Base-by-base conservation (phyloP, 139 green algal species). In the Yamagishiella unicocca region DNA sequence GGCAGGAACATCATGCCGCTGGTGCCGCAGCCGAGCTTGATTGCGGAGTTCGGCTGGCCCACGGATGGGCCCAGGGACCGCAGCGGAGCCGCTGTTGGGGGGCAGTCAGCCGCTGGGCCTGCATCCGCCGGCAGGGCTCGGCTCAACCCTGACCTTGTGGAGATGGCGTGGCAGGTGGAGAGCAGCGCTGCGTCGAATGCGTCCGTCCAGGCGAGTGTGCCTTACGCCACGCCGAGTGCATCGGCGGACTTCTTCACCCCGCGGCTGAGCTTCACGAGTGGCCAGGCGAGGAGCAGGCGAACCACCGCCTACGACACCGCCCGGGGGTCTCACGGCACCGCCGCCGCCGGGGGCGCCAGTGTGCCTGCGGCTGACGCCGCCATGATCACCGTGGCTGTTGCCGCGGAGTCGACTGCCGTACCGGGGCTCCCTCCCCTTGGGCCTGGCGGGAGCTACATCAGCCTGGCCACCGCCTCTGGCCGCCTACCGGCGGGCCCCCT, bases 161-260 rank as follows among this genome's bases (percentile, higher is more conserved):
- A 80, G 27, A 64, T 80, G 43, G 72, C 72, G 29, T 80, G 43
- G 72, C 72, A 62, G 45, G 72, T 64, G 10, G 72, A 62, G 72
- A 64, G 72, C 72, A 82, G 72, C 43, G 72, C 43, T 2, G 72
- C 38, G 27, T 62, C 43, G 1, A 43, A 14, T 31, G 29, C 8
- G 1, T 62, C 43, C 14, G 29, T 43, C 25, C 7, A 35, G 8
- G 8, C 70, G 38, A 78, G 4, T 76, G 10, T 25, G 42, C 72
- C 43, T 27, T 1, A 61, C 40, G 43, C 33, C 70, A 78, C 37
- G 31, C n/a, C 72, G n/a, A 22, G 45, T 14, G 72, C 29, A 1
- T 35, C 31, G 17, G 74, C 12, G 10, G 45, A 24, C 42, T 82
- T 46, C 14, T 40, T 24, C n/a, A 82, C 74, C 1, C 74, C 74